Evolutionary conservation across 345 rosid genomes (phyloP).

Genomic region (Salix arbutifolia): DNA sequence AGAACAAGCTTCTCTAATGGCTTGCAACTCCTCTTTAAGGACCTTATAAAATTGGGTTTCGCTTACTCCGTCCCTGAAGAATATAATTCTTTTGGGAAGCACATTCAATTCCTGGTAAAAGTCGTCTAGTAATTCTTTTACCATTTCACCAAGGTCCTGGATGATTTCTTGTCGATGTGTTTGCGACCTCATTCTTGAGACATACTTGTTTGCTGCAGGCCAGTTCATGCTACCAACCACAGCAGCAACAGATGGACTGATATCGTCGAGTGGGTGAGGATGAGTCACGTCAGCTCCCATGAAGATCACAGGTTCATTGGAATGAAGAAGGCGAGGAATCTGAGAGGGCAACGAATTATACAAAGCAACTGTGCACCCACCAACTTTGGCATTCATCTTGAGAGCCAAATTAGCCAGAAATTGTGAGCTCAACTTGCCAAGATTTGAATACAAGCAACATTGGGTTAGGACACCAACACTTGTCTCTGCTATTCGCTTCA

Average conservation of each 20-base stretch:
- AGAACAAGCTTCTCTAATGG: slow-evolving; percentile 63
- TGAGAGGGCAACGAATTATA: slow-evolving; percentile 76
- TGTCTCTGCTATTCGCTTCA: slow-evolving; percentile 92
- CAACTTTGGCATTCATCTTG: slow-evolving; percentile 93
- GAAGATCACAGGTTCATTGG: slow-evolving; percentile 82
- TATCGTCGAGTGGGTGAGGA: slow-evolving; percentile 94
- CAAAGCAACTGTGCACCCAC: slow-evolving; percentile 83
- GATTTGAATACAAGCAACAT: slow-evolving; percentile 86
- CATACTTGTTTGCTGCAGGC: slow-evolving; percentile 92
- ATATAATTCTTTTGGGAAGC: slow-evolving; percentile 80
- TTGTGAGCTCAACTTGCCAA: slow-evolving; percentile 74
- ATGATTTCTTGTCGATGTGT: slow-evolving; percentile 93
- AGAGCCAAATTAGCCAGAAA: slow-evolving; percentile 87
- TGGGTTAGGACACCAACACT: slow-evolving; percentile 79
- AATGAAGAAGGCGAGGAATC: slow-evolving; percentile 63
- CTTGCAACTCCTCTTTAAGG: slow-evolving; percentile 67
- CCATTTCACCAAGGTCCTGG: slow-evolving; percentile 80
- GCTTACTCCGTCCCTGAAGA: slow-evolving; percentile 92
- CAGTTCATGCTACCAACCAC: slow-evolving; percentile 99
- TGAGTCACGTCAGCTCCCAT: slow-evolving; percentile 99
- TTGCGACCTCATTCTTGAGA: slow-evolving; percentile 90
- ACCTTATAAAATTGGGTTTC: slow-evolving; percentile 87
- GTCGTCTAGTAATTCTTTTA: slow-evolving; percentile 71
- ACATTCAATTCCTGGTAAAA: slow-evolving; percentile 54
- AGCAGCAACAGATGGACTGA: slow-evolving; percentile 93